Percentiles rank a stretch among this genome's conserved stretches.
Conservation (phyloP, 352 stramenopile genomes). For the Phytopythium ostracodes region DNA sequence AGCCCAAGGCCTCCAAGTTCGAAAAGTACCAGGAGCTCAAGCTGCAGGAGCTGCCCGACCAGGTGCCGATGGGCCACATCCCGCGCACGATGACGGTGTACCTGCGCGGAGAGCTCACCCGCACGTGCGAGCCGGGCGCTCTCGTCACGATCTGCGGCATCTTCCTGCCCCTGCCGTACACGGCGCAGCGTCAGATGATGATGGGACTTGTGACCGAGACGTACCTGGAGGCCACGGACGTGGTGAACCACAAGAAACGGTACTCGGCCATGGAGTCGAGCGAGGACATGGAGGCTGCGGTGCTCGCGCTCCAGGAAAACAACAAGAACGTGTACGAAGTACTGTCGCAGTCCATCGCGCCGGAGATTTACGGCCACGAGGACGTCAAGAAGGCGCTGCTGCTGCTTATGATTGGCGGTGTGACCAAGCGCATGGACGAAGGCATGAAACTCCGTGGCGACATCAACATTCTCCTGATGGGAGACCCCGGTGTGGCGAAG, state of each 20-base stretch:
- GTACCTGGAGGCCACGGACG: constrained; percentile 95
- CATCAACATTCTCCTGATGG: constrained; percentile 99
- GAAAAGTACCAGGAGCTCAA: constrained; percentile 99
- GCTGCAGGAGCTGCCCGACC: constrained; percentile 91
- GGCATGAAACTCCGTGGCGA: constrained; percentile 97
- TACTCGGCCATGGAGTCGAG: constrained; percentile 92
- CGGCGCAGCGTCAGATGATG: constrained; percentile 93
- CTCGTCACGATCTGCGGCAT: constrained; percentile 96
- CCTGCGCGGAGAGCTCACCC: constrained; percentile 89
- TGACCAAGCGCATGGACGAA: constrained; percentile 88
- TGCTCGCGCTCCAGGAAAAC: constrained; percentile 66
- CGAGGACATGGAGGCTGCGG: constrained; percentile 77
- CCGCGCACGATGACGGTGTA: constrained; percentile 93
- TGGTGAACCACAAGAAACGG: constrained; percentile 97
- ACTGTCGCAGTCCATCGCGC: constrained; percentile 95
- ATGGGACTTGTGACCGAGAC: constrained; percentile 97
- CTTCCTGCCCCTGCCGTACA: constrained; percentile 93
- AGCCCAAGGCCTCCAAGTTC: constrained; percentile 98
- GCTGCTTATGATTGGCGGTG: constrained; percentile 95
- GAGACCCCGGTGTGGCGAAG: constrained; percentile 97
- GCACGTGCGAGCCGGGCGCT: constrained; percentile 93
- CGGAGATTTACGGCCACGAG: constrained; percentile 99
- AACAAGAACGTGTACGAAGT: constrained; percentile 88
- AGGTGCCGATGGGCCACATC: constrained; percentile 98
- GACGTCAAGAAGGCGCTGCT: constrained; percentile 99